Percentiles rank a stretch among this genome's conserved stretches.
Conservation (phyloP, 73 alveolate species). For the Durusdinium trenchii region DNA sequence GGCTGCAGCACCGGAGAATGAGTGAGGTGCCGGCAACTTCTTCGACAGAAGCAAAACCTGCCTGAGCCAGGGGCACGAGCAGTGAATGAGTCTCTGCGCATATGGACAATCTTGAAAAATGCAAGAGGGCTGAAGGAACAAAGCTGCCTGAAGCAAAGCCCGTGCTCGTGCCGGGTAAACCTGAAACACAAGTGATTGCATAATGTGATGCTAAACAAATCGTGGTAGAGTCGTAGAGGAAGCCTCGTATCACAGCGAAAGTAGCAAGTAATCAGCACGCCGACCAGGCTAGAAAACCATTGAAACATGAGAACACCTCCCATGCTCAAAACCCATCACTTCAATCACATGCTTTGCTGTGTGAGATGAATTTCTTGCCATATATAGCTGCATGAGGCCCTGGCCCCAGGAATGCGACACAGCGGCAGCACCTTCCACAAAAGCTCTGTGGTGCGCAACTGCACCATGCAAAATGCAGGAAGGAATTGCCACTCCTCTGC, state of each 20-base stretch:
- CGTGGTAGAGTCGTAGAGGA: neutral
- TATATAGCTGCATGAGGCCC: neutral
- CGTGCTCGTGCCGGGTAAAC: conserved; percentile 69
- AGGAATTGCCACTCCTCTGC: conserved; percentile 19
- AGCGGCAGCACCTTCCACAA: conserved; percentile 54
- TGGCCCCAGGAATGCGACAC: conserved; percentile 69
- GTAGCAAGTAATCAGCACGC: too few species aligned
- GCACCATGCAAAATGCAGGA: neutral
- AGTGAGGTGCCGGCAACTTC: conserved; percentile 35
- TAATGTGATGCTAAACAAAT: neutral
- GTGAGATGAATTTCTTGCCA: neutral
- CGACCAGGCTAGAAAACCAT: too few species aligned
- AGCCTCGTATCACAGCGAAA: conserved; percentile 61
- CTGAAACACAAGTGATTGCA: neutral
- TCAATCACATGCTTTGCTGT: too few species aligned
- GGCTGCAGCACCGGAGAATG: neutral
- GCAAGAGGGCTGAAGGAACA: neutral
- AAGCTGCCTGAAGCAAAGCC: conserved; percentile 60
- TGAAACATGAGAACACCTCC: too few species aligned
- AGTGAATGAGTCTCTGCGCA: too few species aligned
- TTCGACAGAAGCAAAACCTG: conserved; percentile 61
- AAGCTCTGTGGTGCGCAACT: neutral
- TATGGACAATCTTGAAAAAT: neutral
- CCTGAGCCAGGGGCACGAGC: conserved; percentile 7
- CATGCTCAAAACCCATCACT: too few species aligned